Base-by-base conservation (phyloP, 2,329 filamentous ascomycete species). In the Periconia sp. region DNA sequence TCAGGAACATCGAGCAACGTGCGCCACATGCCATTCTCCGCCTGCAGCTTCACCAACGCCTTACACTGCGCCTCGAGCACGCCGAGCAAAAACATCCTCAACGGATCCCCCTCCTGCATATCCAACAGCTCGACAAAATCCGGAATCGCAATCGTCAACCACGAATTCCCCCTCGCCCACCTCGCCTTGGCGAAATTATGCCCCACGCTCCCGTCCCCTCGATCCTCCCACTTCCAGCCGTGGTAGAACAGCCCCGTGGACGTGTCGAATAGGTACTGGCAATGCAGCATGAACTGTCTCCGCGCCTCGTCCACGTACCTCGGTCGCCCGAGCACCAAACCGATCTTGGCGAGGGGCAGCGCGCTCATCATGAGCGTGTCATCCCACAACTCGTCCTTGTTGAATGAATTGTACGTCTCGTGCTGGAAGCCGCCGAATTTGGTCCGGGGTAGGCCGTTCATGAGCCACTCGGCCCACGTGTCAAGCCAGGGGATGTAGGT, bases 331-430 rank as follows among this genome's bases (percentile, higher is more conserved):
- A 93, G 80, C 3, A 91, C 77, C 52, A 86, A 81, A 1, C 90
- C 90, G 56, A 92, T 92, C 76, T 92, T 92, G 17, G 89, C 89
- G 17, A 92, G 79, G 1, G 90, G 90, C 73, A 92, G 76, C 6
- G 91, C 89, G 0, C 88, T 92, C 90, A 93, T 93, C 89, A 93
- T 92, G 43, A 93, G 79, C 6, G 90, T 93, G 69, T 93, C 90
- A 61, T 92, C 90, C 90, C 90, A 93, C 19, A 92, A 79, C 76
- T 92, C 87, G 69, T 90, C 82, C 57, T 85, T 80, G 72, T 93
- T 91, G 58, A 83, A 80, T 2, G 84, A 81, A 31, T 87, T 74
- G 62, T 92, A 92, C 0, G 89, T 92, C 56, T 88, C 83, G 72
- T 90, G 89, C 72, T 91, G 88, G 79, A 91, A 89, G 53, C 87